Evolutionary conservation across 202 grass and related monocot genomes (phyloP), one percentile per base, ranked within the genome.

Genomic region (Cymbopogon flexuosus): DNA sequence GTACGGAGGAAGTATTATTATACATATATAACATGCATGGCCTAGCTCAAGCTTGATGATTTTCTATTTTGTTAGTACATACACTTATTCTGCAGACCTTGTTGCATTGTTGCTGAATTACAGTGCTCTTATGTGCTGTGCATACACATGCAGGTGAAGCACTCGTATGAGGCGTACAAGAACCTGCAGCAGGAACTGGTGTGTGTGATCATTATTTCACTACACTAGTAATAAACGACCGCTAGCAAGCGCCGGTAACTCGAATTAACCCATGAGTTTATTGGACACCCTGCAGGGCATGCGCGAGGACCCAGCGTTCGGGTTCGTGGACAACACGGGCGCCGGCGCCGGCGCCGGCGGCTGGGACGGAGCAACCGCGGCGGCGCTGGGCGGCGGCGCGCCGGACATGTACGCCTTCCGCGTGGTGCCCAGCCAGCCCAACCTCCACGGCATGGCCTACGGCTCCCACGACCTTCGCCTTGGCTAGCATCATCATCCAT

Each of bases 351-450:
- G 9, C 4, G 31, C 3, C 39, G 63, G 24, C 43, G 73, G 64
- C 1, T 91, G 89, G 67, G 94, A 89, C 19, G 89, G 86, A 62
- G 63, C n/a, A n/a, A n/a, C 79, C 24, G 85, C 83, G 47, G 40
- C 77, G 65, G 79, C 87, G 2, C 56, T 85, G 72, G 75, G 80
- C 4, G 52, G 81, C 23, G 85, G 64, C 30, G 85, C 89, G 2
- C 6, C 72, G 8, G 88, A 94, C 86, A 98, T 98, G 90, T 93
- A 91, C 73, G 58, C 90, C n/a, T 95, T 89, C 84, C 88, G 88
- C 51, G 92, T 95, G 78, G 88, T 90, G 67, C 92, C 95, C 9
- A 93, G 76, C 85, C 92, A 98, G 77, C 92, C 90, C 67, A 98
- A 98, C 84, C 86, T 98, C 15, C 95, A 94, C 54, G 86, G 78